Conservation (phyloP, 106 monocot species). For the Platanthera zijinensis region DNA sequence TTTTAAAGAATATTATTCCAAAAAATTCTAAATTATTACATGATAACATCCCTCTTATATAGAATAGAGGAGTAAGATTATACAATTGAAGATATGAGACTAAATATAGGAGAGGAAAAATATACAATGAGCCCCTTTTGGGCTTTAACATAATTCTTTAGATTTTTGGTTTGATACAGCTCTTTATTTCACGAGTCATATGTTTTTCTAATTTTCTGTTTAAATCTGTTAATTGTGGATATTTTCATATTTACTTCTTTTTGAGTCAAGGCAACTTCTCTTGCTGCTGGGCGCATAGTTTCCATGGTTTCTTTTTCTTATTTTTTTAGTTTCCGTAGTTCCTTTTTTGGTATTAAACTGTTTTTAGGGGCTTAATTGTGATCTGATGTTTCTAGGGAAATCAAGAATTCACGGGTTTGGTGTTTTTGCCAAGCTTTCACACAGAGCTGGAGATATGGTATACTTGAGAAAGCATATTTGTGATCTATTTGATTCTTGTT, state of each 20-base stretch:
- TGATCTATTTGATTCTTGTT: conserved; percentile 8
- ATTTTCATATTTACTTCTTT: neutral
- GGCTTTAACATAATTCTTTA: no score
- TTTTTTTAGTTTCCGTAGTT: neutral
- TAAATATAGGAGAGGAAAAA: no score
- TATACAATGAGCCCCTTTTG: no score
- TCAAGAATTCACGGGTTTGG: conserved; percentile 99
- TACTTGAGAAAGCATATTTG: conserved; percentile 1
- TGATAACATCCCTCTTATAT: no score
- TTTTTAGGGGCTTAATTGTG: neutral
- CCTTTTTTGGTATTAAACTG: neutral
- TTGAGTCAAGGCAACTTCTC: neutral
- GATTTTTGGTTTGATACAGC: neutral
- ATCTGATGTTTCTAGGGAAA: conserved; percentile 49
- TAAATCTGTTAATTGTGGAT: neutral
- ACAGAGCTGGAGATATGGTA: conserved; percentile 99
- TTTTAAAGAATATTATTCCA: no score
- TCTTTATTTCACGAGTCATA: neutral
- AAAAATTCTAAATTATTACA: no score
- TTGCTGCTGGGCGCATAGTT: neutral
- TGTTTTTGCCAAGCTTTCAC: conserved; percentile 85
- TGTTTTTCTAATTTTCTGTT: neutral
- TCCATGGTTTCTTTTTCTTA: neutral
- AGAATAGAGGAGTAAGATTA: no score
- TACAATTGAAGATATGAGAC: no score